phyloP scores from a whole-genome alignment of 208 protist genomes.

The Sergeia podlipaevii region DNA sequence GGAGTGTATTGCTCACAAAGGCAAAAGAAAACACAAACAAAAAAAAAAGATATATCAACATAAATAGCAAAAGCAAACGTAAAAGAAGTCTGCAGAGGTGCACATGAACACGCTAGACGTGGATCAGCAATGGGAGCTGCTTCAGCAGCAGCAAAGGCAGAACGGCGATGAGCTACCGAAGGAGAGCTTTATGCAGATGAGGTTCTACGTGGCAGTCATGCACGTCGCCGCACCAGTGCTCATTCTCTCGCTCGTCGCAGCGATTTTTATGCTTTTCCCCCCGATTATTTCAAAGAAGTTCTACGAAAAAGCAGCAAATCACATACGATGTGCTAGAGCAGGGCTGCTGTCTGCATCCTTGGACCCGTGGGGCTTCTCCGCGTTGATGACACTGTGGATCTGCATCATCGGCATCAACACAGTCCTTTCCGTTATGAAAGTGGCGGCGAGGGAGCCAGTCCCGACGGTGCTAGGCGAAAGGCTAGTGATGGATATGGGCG shows the following conservation, averaged over 20 bases:
- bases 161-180: background rate
- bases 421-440: conserved; percentile 18
- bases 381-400: conserved; percentile 17
- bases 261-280: conserved; percentile 1
- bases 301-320: conserved; percentile 3
- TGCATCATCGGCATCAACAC: conserved; percentile 12
- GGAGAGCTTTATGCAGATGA: conserved; percentile 13
- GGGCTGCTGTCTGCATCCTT: conserved; percentile 6
- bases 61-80: background rate
- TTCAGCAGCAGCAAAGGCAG: conserved; percentile 16
- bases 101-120: conserved; percentile 26
- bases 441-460: conserved; percentile 1
- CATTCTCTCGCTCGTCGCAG: conserved; percentile 5
- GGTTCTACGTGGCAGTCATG: conserved; percentile 6
- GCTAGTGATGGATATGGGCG: background rate
- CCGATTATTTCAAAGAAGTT: conserved; percentile 1
- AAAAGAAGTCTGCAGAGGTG: background rate
- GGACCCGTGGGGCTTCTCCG: conserved; percentile 5
- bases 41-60: conserved; percentile 5
- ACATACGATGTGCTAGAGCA: conserved; percentile 7
- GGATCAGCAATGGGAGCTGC: conserved; percentile 38
- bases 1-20: too few relatives aligned
- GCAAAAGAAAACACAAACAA: too few relatives aligned
- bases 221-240: conserved; percentile 9
- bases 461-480: background rate